A percentile compares a stretch with the other conserved stretches of the same genome.
phyloP scores from a whole-genome alignment of 768 basidiomycete species.

The Coprinellus aureogranulatus region DNA sequence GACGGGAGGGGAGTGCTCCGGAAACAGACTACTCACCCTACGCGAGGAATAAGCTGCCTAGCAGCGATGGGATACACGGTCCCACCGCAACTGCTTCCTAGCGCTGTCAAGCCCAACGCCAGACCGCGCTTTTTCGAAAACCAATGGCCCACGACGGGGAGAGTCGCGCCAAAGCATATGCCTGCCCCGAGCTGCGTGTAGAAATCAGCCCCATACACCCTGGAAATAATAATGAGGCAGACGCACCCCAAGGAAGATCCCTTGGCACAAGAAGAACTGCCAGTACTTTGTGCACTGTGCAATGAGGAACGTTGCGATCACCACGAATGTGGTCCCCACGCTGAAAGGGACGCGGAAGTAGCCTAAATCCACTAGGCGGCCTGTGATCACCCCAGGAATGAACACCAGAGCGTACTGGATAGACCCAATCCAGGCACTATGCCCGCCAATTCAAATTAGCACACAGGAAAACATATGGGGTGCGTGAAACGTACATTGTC shows the following conservation, averaged over 20 bases:
- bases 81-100: constrained; percentile 69
- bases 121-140: constrained; percentile 59
- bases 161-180: constrained; percentile 64
- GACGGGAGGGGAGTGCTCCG: too few species aligned
- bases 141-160: constrained; percentile 69
- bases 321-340: constrained; percentile 45
- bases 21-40: too few species aligned
- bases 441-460: not conserved
- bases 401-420: constrained; percentile 68
- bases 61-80: constrained; percentile 63
- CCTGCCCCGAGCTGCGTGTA: constrained; percentile 18
- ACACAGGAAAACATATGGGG: not conserved
- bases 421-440: constrained; percentile 82
- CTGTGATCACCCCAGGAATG: constrained; percentile 59
- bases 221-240: not conserved
- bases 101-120: constrained; percentile 62
- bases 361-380: constrained; percentile 73
- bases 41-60: constrained; percentile 49
- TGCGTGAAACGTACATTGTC: constrained; percentile 47
- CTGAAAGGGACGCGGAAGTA: constrained; percentile 55
- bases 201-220: not conserved
- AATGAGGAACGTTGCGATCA: constrained; percentile 59
- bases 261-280: constrained; percentile 78
- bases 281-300: constrained; percentile 73
- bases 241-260: constrained; percentile 61